phyloP scores from a whole-genome alignment of 352 stramenopile genomes.

The Pelagophyceae sp. region DNA sequence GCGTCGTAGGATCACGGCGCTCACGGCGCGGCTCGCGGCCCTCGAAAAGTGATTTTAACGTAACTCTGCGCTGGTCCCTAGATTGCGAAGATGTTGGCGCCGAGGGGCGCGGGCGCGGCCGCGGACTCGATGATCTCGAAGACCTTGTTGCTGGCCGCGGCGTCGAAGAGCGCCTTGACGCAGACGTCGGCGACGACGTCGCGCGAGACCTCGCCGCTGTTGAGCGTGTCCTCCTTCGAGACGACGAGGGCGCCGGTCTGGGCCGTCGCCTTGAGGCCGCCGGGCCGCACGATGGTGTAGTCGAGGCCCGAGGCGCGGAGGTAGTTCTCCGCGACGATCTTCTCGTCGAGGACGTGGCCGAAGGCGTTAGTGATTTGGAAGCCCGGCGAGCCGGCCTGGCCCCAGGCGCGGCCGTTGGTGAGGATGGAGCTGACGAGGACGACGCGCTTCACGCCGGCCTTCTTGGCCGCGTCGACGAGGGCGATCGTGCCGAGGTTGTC shows the following conservation, averaged over 20 bases:
- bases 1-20: too few species aligned
- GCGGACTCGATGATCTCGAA: constrained; percentile 49
- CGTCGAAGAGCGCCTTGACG: constrained; percentile 44
- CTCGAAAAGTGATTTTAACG: background rate
- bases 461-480: constrained; percentile 50
- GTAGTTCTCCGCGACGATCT: constrained; percentile 50
- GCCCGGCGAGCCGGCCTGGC: constrained; percentile 49
- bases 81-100: background rate
- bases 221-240: constrained; percentile 47
- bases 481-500: constrained; percentile 50
- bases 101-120: background rate
- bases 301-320: constrained; percentile 40
- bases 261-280: constrained; percentile 47
- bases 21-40: background rate
- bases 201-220: constrained; percentile 44
- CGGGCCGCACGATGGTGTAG: constrained; percentile 53
- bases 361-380: constrained; percentile 54
- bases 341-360: constrained; percentile 51
- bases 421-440: constrained; percentile 50
- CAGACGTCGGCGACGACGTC: constrained; percentile 55
- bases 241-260: constrained; percentile 38
- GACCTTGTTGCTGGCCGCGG: constrained; percentile 46
- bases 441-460: constrained; percentile 39
- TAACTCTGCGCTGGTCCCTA: background rate
- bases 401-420: constrained; percentile 47